Evolutionary conservation across 768 basidiomycete genomes (phyloP), one percentile per base, ranked within the genome.

Genomic region (Lactifluus subvellereus): DNA sequence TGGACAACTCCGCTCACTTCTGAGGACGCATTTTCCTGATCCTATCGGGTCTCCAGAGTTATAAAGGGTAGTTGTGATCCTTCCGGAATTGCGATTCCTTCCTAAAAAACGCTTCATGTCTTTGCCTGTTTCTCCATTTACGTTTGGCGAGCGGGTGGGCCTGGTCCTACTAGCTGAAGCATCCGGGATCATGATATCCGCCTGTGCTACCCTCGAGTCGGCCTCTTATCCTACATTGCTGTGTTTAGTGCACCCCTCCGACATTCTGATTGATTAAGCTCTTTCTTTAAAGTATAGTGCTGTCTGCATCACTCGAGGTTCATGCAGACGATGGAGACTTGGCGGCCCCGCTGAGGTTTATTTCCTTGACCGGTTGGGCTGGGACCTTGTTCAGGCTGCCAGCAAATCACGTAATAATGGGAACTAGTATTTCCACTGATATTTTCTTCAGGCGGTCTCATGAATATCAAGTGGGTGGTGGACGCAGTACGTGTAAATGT

Each of bases 381-480:
- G 67, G 32, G 72, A 73, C 48, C 54, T 73, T 37, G 67, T 72
- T 33, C 71, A 70, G 32, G 68, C 70, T 22, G n/a, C 57, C 11
- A 72, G 69, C 62, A 20, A 57, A 42, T 53, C 14, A n/a, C 6
- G 16, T 7, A 33, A 13, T 7, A 20, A n/a, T 6, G 13, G n/a
- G 10, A 32, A 40, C 35, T 16, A 37, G 13, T 6, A 20, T 54
- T 6, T 9, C 27, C 11, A 27, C 45, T 61, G n/a, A 3, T 52
- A 27, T n/a, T 35, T 32, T 0, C 13, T 55, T 45, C 48, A 77
- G 77, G 78, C 2, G 75, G 75, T 2, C 68, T 78, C 18, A 71
- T 79, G 64, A 68, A 75, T 61, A 70, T 75, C 13, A 70, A 65
- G 62, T 77, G 77, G 77, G 69, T 73, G 27, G 57, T 55, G 42